phyloP scores from a whole-genome alignment of 371 early-diverging fungal genomes.

The Syncephalastrum monosporum region DNA sequence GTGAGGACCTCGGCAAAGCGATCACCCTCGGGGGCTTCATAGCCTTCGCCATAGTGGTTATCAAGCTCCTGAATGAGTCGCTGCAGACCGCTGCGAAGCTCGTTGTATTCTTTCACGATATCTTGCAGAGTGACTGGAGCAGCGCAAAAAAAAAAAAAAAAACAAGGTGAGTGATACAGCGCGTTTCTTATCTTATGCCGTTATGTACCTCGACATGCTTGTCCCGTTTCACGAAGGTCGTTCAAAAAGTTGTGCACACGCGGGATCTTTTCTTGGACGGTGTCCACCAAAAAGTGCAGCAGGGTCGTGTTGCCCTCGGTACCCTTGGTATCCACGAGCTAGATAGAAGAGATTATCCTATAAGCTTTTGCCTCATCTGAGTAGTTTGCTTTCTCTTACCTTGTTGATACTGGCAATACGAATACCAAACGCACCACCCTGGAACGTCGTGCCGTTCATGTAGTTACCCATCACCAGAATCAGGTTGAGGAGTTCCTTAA shows the following conservation, averaged over 20 bases:
- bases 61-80: slow-evolving; percentile 52
- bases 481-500: slow-evolving; percentile 61
- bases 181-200: neutral
- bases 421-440: slow-evolving; percentile 91
- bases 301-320: slow-evolving; percentile 71
- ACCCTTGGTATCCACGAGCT: slow-evolving; percentile 85
- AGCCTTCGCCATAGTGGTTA: slow-evolving; percentile 42
- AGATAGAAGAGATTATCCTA: slow-evolving; percentile 15
- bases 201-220: slow-evolving; percentile 73
- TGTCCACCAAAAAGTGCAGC: slow-evolving; percentile 76
- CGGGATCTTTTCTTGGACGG: slow-evolving; percentile 69
- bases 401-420: slow-evolving; percentile 84
- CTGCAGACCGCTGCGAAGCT: slow-evolving; percentile 53
- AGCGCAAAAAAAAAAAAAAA: neutral
- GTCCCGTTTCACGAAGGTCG: slow-evolving; percentile 70
- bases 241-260: slow-evolving; percentile 62
- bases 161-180: neutral
- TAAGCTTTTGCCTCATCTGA: neutral
- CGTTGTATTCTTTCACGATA: slow-evolving; percentile 55
- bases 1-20: slow-evolving; percentile 44
- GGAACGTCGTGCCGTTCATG: slow-evolving; percentile 87
- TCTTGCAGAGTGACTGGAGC: slow-evolving; percentile 55
- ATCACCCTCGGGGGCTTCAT: slow-evolving; percentile 40
- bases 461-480: slow-evolving; percentile 88
- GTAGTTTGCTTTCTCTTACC: slow-evolving; percentile 34